Base-by-base conservation (phyloP, 2,329 filamentous ascomycete genomes). In the Mycocentrospora acerina region DNA sequence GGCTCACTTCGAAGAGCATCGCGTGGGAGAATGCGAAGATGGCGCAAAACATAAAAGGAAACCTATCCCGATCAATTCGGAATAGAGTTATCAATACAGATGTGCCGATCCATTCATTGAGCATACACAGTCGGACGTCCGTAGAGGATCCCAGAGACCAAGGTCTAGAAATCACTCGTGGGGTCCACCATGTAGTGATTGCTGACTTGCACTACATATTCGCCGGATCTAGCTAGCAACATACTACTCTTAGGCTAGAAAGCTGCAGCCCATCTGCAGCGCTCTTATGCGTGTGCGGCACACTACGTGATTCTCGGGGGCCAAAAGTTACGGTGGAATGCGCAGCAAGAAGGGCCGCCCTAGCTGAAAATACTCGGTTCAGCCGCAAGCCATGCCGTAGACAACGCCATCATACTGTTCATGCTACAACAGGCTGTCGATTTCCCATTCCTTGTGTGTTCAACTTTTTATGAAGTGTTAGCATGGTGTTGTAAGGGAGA, bases 181-280 rank as follows among this genome's bases (percentile, higher is more conserved):
- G 34, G 41, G 24, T 35, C 40, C 38, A 48, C 40, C 48, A n/a
- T 44, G 53, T 51, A 47, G 42, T 40, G 44, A 44, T 38, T 57
- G 58, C 57, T 59, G 48, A 56, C 60, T 60, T 47, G 41, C 48
- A 43, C 46, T 32, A 39, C 37, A 36, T 32, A 40, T 24, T 33
- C 24, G 43, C 46, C 49, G 51, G 38, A 56, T 54, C 30, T 42
- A 44, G 61, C 46, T 61, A 62, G 59, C 29, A 22, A 11, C n/a
- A 17, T 51, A 28, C 53, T 49, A 13, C 22, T 32, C 29, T 16
- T 26, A 42, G 44, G 35, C 36, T 56, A 44, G 43, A 42, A 7
- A 36, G 35, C 41, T 56, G 55, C 53, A 60, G 37, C 42, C 40
- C 37, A 32, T 45, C 32, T 22, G 19, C 24, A 29, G 32, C 26